Conservation (phyloP, 2,329 filamentous ascomycete genomes). For the Neonectria ditissima region DNA sequence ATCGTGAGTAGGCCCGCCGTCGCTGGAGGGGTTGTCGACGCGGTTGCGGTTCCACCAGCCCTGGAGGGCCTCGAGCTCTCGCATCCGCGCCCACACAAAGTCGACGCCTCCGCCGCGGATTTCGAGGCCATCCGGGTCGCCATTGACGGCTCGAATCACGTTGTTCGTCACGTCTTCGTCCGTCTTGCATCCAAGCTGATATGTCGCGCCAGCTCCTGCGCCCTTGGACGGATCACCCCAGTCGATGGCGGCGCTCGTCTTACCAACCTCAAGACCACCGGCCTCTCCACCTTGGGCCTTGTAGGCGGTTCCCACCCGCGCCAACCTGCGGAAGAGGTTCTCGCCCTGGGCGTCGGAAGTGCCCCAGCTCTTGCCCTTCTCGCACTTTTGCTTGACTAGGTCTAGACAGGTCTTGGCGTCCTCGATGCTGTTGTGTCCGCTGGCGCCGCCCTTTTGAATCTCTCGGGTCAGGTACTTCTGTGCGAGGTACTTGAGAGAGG, state of each 20-base stretch:
- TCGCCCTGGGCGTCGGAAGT: conserved; percentile 82
- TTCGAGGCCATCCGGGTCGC: conserved; percentile 68
- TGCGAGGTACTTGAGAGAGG: conserved; percentile 88
- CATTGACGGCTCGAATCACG: conserved; percentile 68
- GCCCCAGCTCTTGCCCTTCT: conserved; percentile 90
- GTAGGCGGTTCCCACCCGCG: conserved; percentile 71
- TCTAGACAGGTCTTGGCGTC: conserved; percentile 93
- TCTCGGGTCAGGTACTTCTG: conserved; percentile 88
- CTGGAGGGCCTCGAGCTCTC: conserved; percentile 72
- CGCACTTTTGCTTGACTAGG: conserved; percentile 94
- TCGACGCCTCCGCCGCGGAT: conserved; percentile 72
- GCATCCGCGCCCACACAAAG: conserved; percentile 75
- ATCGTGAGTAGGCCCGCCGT: conserved; percentile 50
- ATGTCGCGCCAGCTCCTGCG: conserved; percentile 66
- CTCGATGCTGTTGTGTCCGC: conserved; percentile 91
- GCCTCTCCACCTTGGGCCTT: conserved; percentile 69
- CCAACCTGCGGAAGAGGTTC: conserved; percentile 88
- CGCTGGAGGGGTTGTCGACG: conserved; percentile 49
- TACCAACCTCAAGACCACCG: conserved; percentile 66
- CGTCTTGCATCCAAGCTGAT: conserved; percentile 67
- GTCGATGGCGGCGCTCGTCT: conserved; percentile 83
- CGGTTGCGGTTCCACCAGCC: conserved; percentile 76
- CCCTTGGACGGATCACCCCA: conserved; percentile 83
- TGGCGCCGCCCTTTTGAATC: conserved; percentile 83
- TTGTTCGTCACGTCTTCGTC: conserved; percentile 69